A percentile compares a stretch with the other conserved stretches of the same genome.
Conservation (phyloP, 129 eudicot species). For the Apium graveolens region DNA sequence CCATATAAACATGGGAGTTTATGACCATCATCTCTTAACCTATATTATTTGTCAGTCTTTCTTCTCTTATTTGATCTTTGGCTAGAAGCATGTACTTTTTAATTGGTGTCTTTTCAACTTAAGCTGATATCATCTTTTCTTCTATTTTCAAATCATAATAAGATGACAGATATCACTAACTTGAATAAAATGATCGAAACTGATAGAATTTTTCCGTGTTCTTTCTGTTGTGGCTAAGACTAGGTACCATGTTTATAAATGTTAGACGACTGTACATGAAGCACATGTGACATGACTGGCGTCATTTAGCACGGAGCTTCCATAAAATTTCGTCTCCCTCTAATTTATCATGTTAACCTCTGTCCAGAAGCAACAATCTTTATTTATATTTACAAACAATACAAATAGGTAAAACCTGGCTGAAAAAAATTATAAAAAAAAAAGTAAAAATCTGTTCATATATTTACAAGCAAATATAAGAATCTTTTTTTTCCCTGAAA, state of each 20-base stretch:
- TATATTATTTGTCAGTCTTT: background rate
- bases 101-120: background rate
- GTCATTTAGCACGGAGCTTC: background rate
- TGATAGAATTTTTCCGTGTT: background rate
- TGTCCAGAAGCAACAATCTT: background rate
- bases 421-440: background rate
- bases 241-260: background rate
- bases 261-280: background rate
- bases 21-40: background rate
- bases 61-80: background rate
- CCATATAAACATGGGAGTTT: background rate
- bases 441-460: background rate
- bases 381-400: background rate
- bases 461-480: background rate
- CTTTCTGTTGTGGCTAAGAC: background rate
- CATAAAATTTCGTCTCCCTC: background rate
- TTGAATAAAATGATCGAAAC: background rate
- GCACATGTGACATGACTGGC: background rate
- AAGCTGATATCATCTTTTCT: background rate
- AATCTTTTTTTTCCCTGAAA: background rate
- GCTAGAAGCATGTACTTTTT: background rate
- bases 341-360: background rate
- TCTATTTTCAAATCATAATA: background rate
- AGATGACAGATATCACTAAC: background rate
- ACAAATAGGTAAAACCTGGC: background rate